Evolutionary conservation across 495 filamentous ascomycete species (phyloP).

Genomic region (Astrocystis sublimbata): DNA sequence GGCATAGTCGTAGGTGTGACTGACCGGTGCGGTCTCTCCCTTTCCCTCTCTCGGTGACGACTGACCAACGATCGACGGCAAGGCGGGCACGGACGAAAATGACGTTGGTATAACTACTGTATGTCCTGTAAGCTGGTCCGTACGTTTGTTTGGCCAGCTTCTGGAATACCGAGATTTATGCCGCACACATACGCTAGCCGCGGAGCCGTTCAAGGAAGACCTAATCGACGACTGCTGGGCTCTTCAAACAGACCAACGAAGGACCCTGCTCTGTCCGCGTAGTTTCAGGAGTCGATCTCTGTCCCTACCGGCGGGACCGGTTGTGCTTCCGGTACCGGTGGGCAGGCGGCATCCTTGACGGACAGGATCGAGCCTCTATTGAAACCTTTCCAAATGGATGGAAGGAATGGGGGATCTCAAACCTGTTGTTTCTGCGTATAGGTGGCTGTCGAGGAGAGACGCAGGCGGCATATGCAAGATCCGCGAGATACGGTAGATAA

Average conservation of each 20-base stretch:
- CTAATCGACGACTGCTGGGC: not conserved
- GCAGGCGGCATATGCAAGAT: not conserved
- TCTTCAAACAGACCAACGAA: not conserved
- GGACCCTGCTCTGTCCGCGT: not conserved
- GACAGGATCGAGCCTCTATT: not conserved
- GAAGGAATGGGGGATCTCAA: not conserved
- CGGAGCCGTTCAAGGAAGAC: constrained; percentile 7
- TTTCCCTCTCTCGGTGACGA: too few species aligned
- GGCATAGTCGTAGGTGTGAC: not conserved
- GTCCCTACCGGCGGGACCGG: constrained; percentile 16
- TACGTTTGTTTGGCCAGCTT: not conserved
- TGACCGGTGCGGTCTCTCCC: too few species aligned
- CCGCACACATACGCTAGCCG: constrained; percentile 10
- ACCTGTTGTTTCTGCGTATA: not conserved
- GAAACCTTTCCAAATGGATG: not conserved
- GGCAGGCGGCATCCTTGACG: not conserved
- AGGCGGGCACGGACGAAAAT: constrained; percentile 13
- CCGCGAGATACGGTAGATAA: constrained; percentile 1
- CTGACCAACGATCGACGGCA: constrained; percentile 8
- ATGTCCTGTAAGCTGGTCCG: not conserved
- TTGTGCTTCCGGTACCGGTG: constrained; percentile 6
- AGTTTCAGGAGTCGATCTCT: constrained; percentile 20
- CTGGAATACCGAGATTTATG: constrained; percentile 17
- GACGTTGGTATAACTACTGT: not conserved
- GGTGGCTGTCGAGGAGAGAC: not conserved